These are phyloP conservation scores for Pseudogymnoascus sp. DNA, from an alignment of 2,329 filamentous ascomycete genomes.

Conservation along the genomic window DNA sequence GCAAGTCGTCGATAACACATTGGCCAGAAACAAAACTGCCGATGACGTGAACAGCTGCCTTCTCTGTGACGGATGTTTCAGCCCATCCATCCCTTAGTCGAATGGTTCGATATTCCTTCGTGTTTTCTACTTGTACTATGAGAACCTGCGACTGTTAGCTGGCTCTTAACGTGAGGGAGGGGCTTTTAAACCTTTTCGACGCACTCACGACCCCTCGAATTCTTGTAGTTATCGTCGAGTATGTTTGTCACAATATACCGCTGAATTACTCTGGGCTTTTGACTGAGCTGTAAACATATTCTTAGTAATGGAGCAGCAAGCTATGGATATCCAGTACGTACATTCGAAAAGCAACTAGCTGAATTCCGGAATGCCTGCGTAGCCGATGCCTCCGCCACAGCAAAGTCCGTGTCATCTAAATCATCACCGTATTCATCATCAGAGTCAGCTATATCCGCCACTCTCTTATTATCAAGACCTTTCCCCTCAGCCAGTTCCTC, in stretches of 20 bases:
- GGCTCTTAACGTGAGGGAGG: not conserved
- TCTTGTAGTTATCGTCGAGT: constrained; percentile 58
- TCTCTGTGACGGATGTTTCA: constrained; percentile 65
- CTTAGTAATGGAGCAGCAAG: constrained; percentile 44
- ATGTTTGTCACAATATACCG: constrained; percentile 76
- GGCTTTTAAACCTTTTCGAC: constrained; percentile 54
- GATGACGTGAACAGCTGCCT: constrained; percentile 78
- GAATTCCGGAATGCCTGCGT: constrained; percentile 50
- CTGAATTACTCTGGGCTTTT: constrained; percentile 68
- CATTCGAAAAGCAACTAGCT: constrained; percentile 34
- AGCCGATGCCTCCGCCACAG: constrained; percentile 63
- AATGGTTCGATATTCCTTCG: constrained; percentile 57
- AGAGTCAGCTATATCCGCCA: constrained; percentile 37
- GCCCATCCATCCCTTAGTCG: constrained; percentile 80
- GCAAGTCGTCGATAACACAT: constrained; percentile 73
- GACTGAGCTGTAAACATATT: constrained; percentile 50
- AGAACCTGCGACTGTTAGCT: constrained; percentile 50
- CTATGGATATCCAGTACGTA: constrained; percentile 41
- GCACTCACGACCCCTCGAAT: constrained; percentile 49
- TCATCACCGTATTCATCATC: constrained; percentile 68
- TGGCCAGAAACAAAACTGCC: constrained; percentile 65
- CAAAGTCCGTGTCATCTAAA: constrained; percentile 62
- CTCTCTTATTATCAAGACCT: constrained; percentile 27
- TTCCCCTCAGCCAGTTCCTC: constrained; percentile 14
- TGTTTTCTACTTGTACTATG: constrained; percentile 70